Base-by-base conservation (phyloP, 164 flowering plant genomes). In the Piper longum region DNA sequence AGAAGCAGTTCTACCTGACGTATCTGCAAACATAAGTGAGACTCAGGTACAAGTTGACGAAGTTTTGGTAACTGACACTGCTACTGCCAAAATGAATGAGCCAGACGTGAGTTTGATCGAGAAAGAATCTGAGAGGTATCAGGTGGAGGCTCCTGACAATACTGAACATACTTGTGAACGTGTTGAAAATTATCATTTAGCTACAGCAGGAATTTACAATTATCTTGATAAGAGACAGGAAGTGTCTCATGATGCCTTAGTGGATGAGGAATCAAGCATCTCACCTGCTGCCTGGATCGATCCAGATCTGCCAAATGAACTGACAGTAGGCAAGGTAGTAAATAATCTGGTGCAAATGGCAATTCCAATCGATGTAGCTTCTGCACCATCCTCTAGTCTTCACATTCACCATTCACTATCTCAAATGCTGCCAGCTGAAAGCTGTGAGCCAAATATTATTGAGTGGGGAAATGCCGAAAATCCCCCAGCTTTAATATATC, bases 391-490 rank as follows among this genome's bases (percentile, higher is more conserved):
- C n/a, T 70, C 86, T 68, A 83, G 82, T 72, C 82, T 87, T 40
- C 83, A 85, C 45, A 78, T 85, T 64, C 96, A 90, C 55, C 92
- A 87, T 67, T 88, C 98, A 66, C 73, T 88, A 26, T 91, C 96
- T n/a, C 96, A 91, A 73, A 88, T 91, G 98, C 75, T 91, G 72
- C 91, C 77, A 66, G 88, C 89, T 72, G 98, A 91, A 57, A 83
- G 66, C 70, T 82, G 82, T 69, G 98, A 87, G 72, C 68, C 85
- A 64, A 95, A 87, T 63, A 70, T 66, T 19, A 61, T 68, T 57
- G 95, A 84, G 67, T 91, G 98, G 96, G 98, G 96, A 54, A 84
- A 79, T 77, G 90, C 95, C 58, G 98, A 87, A 73, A 84, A 82
- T 66, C 89, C 86, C 26, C 89, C 92, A 56, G 62, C 83, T 40